Evolutionary conservation across 2,329 filamentous ascomycete species (phyloP).

Genomic region (Cladophialophora chaetospira): DNA sequence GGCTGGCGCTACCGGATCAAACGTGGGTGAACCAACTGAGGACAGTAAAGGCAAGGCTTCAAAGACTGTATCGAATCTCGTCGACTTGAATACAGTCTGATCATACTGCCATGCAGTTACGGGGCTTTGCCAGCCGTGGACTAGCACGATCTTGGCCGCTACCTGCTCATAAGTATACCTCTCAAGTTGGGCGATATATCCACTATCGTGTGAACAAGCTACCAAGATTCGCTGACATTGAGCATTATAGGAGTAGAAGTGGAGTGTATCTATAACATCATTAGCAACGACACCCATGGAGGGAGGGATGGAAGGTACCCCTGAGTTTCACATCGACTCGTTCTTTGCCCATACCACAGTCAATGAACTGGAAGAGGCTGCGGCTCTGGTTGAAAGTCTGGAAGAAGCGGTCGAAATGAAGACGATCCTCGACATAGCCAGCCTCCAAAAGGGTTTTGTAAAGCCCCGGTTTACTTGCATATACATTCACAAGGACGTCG

Average conservation of each 20-base stretch:
- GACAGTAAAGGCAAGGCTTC: constrained; percentile 21
- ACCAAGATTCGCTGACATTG: constrained; percentile 68
- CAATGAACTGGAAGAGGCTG: constrained; percentile 62
- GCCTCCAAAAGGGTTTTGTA: constrained; percentile 54
- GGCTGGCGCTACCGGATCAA: too few relatives aligned
- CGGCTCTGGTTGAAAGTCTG: constrained; percentile 39
- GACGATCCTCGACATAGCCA: constrained; percentile 41
- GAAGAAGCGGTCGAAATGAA: constrained; percentile 29
- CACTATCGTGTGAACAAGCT: constrained; percentile 63
- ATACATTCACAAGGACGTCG: constrained; percentile 58
- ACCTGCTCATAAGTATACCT: constrained; percentile 44
- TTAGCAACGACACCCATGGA: constrained; percentile 1
- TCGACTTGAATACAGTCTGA: constrained; percentile 20
- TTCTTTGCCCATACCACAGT: constrained; percentile 63
- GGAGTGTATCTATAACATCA: constrained; percentile 36
- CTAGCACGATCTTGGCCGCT: constrained; percentile 25
- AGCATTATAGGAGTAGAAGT: constrained; percentile 58
- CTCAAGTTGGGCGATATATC: constrained; percentile 59
- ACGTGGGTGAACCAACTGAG: too few relatives aligned
- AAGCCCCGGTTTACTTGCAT: constrained; percentile 57
- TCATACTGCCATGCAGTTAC: constrained; percentile 16
- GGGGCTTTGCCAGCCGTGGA: constrained; percentile 22
- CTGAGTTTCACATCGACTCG: constrained; percentile 63
- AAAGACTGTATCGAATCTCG: constrained; percentile 28
- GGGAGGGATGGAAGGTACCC: constrained; percentile 39